Evolutionary conservation across 2,329 filamentous ascomycete species (phyloP), one percentile per base, ranked within the genome.

Genomic region (Beauveria pseudobassiana): DNA sequence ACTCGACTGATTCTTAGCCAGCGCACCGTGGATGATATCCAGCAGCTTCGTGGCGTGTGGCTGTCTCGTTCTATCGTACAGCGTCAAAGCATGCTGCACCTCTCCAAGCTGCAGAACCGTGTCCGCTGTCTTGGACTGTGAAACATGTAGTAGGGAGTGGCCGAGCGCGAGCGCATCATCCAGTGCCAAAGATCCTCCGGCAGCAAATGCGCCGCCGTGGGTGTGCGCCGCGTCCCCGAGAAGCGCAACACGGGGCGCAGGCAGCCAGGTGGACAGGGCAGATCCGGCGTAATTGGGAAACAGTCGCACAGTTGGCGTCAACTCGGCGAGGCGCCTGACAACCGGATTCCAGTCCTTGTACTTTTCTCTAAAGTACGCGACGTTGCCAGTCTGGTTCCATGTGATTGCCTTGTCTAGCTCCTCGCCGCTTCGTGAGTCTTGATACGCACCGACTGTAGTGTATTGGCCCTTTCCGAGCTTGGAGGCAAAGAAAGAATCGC

Each of bases 261-360:
- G 46, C 24, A 59, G 48, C 77, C 77, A 80, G 0, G 72, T 74
- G 3, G 72, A 65, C 3, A 79, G 68, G 6, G 70, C 68, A 9
- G 73, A 66, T 0, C 74, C 77, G 0, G 76, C 73, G 18, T 73
- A 71, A 63, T 79, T 79, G 14, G 77, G 76, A 52, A 76, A 79
- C 0, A 77, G 62, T n/a, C 71, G 71, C 0, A 74, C 75, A 40
- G 71, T 68, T 0, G 77, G 78, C 7, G 73, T 75, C 3, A 72
- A 70, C 8, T 77, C 71, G 4, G 76, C 68, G 4, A 80, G 69
- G 14, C 71, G 70, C 59, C 71, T 72, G 34, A 76, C 69, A 0
- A 74, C 67, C 0, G 76, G 75, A 51, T 76, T 74, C 77, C 77
- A 80, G 63, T 74, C 68, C 63, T 71, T 64, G 59, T 73, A 75